These are phyloP conservation scores for Moesziomyces parantarcticus DNA, from an alignment of 1,284 basidiomycete species.

Conservation along the genomic window DNA sequence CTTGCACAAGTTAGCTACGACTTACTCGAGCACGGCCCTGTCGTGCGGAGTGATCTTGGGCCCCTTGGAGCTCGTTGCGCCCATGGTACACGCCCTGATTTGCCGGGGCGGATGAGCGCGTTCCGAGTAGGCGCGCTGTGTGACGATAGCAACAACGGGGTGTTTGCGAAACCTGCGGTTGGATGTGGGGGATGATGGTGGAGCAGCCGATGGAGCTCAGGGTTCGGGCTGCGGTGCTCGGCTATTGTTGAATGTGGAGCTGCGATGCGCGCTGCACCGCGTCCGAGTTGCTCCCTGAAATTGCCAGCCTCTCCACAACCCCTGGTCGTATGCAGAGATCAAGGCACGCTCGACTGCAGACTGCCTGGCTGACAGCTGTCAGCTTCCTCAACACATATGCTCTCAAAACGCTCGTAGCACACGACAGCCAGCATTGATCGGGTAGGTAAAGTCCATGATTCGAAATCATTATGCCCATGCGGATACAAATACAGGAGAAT, in stretches of 20 bases:
- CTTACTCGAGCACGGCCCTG: slow-evolving; percentile 90
- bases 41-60: slow-evolving; percentile 90
- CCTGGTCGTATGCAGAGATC: too few species aligned
- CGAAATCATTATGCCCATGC: slow-evolving; percentile 20
- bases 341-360: too few species aligned
- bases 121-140: neutral
- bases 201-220: slow-evolving; percentile 5
- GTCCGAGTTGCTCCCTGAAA: too few species aligned
- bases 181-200: slow-evolving; percentile 6
- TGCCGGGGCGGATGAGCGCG: neutral
- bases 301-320: too few species aligned
- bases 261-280: neutral
- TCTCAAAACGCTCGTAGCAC: neutral
- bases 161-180: too few species aligned
- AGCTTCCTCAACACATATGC: neutral
- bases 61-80: slow-evolving; percentile 47
- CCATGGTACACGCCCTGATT: slow-evolving; percentile 43
- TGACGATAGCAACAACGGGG: too few species aligned
- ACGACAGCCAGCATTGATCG: slow-evolving; percentile 1
- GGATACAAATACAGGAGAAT: slow-evolving; percentile 31
- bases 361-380: too few species aligned
- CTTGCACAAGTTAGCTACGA: neutral
- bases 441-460: slow-evolving; percentile 15
- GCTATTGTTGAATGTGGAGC: slow-evolving; percentile 12
- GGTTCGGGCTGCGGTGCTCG: slow-evolving; percentile 5